phyloP scores from a whole-genome alignment of 305 asterid species.

The Fraxinus floribunda region DNA sequence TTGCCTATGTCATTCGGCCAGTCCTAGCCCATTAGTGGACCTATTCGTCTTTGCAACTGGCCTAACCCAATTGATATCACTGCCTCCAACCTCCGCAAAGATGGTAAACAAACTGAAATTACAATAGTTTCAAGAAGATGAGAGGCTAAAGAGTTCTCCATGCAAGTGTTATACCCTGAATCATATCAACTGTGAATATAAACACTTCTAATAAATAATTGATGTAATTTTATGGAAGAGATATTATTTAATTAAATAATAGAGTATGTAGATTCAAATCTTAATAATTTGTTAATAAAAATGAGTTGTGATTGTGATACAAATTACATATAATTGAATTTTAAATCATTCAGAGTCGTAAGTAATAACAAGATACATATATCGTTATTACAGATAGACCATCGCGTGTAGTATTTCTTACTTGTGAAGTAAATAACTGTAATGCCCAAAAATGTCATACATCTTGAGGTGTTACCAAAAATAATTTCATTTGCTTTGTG shows the following conservation, averaged over 20 bases:
- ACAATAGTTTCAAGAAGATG: not conserved
- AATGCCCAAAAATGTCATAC: too few species aligned
- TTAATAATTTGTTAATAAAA: not conserved
- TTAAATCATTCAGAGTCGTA: not conserved
- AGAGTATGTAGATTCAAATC: not conserved
- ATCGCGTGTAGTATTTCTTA: not conserved
- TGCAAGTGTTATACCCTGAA: too few species aligned
- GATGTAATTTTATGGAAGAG: too few species aligned
- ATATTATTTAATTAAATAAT: too few species aligned
- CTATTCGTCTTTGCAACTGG: not conserved
- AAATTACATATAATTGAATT: too few species aligned
- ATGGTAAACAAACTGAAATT: not conserved
- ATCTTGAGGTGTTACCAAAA: too few species aligned
- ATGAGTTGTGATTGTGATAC: not conserved
- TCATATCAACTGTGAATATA: too few species aligned
- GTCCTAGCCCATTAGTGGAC: not conserved
- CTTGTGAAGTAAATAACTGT: not conserved
- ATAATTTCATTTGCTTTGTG: too few species aligned
- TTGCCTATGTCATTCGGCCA: not conserved
- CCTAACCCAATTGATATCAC: not conserved
- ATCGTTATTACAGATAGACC: not conserved
- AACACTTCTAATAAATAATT: too few species aligned
- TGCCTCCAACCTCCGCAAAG: not conserved
- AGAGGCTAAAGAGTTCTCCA: not conserved
- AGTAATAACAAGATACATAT: not conserved